Percentiles rank a stretch among this genome's conserved stretches.
These are phyloP conservation scores for Neophaeococcomyces mojaviensis DNA, from an alignment of 2,329 filamentous ascomycete species.

Conservation along the genomic window DNA sequence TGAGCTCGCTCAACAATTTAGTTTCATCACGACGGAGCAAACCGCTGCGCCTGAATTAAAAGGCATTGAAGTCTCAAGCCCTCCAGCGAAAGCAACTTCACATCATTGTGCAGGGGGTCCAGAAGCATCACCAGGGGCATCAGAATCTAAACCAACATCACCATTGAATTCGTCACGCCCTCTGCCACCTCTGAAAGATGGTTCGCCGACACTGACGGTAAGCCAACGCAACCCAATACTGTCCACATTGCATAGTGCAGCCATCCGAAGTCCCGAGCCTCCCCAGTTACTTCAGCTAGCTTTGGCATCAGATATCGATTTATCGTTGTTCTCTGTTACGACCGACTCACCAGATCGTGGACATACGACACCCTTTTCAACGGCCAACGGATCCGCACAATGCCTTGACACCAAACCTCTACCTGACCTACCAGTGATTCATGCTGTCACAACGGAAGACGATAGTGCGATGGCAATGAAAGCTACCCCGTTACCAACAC, in stretches of 20 bases:
- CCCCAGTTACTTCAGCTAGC: too few species aligned
- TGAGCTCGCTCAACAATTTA: constrained; percentile 48
- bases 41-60: constrained; percentile 42
- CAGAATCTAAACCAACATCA: constrained; percentile 16
- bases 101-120: too few species aligned
- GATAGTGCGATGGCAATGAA: constrained; percentile 18
- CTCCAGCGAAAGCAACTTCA: too few species aligned
- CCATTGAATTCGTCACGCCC: constrained; percentile 25
- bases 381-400: constrained; percentile 6
- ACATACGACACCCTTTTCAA: constrained; percentile 5
- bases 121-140: constrained; percentile 10
- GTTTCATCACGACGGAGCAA: constrained; percentile 46
- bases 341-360: background rate
- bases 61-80: constrained; percentile 33
- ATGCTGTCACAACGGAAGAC: constrained; percentile 22
- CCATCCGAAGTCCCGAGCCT: too few species aligned
- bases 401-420: constrained; percentile 15
- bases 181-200: constrained; percentile 18
- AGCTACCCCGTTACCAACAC: constrained; percentile 15
- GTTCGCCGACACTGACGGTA: too few species aligned
- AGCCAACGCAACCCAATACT: too few species aligned
- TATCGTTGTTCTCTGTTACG: background rate
- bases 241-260: too few species aligned
- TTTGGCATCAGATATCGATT: too few species aligned
- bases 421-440: constrained; percentile 16